These are phyloP conservation scores for Claviceps paspali DNA, from an alignment of 2,329 filamentous ascomycete species.

Conservation along the genomic window DNA sequence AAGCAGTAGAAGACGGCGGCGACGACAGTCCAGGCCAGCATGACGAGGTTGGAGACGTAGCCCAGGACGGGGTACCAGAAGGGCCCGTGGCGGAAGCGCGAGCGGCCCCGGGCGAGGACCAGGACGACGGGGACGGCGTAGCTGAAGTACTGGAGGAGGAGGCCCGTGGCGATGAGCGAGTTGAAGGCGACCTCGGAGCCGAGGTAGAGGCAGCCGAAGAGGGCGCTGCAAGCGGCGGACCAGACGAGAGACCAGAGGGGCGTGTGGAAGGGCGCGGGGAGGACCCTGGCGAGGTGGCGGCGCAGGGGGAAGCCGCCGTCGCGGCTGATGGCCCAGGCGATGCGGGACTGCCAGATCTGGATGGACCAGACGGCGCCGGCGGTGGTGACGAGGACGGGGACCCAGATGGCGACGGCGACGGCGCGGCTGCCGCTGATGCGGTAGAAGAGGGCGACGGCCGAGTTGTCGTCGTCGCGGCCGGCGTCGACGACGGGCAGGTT, in stretches of 20 bases:
- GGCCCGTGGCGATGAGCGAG: constrained; percentile 12
- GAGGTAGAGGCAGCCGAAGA: constrained; percentile 15
- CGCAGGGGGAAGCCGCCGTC: constrained; percentile 13
- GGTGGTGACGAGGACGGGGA: constrained; percentile 11
- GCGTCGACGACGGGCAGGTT: constrained; percentile 9
- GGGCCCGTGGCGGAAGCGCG: constrained; percentile 12
- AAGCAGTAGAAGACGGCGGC: constrained; percentile 15
- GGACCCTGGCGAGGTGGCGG: constrained; percentile 10
- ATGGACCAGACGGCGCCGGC: constrained; percentile 13
- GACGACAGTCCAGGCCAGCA: constrained; percentile 12
- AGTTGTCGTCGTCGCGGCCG: constrained; percentile 9
- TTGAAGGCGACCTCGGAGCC: constrained; percentile 14
- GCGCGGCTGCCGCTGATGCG: constrained; percentile 11
- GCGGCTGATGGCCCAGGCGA: constrained; percentile 15
- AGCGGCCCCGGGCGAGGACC: constrained; percentile 11
- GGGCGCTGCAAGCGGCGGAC: constrained; percentile 11
- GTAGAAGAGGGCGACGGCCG: constrained; percentile 11
- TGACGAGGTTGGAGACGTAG: constrained; percentile 11
- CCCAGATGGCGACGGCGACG: constrained; percentile 11
- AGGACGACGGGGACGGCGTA: constrained; percentile 14
- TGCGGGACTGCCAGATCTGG: constrained; percentile 16
- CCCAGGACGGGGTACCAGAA: constrained; percentile 15
- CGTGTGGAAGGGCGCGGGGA: constrained; percentile 11
- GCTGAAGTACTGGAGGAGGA: constrained; percentile 14
- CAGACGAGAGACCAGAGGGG: constrained; percentile 12